Evolutionary conservation across 129 eudicot species (phyloP).

Genomic region (Helichrysum umbraculigerum): DNA sequence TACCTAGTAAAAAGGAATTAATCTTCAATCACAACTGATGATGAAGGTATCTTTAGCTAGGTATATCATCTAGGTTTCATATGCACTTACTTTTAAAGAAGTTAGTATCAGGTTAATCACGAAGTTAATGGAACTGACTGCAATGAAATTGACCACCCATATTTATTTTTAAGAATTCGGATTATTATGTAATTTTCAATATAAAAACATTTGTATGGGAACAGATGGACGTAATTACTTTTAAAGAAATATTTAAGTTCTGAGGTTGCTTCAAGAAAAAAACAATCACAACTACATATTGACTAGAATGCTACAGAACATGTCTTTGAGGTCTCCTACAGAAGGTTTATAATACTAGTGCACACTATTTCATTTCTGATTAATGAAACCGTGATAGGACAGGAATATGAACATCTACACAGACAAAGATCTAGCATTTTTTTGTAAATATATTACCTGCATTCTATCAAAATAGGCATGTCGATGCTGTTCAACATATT

Average conservation of each 20-base stretch:
- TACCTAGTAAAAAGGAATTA: slow-evolving; percentile 44
- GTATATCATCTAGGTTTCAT: background rate
- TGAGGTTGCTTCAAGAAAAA: background rate
- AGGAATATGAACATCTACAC: background rate
- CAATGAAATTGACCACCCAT: background rate
- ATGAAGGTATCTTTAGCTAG: background rate
- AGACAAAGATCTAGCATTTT: background rate
- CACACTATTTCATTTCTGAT: background rate
- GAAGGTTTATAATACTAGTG: background rate
- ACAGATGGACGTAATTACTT: background rate
- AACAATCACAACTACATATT: background rate
- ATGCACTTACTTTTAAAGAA: background rate
- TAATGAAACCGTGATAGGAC: background rate
- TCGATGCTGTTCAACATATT: slow-evolving; percentile 84
- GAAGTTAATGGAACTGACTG: background rate
- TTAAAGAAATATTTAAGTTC: background rate
- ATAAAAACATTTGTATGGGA: no score
- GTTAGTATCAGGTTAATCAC: background rate
- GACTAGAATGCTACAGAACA: background rate
- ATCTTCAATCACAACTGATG: slow-evolving; percentile 10
- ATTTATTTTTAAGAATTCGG: no score
- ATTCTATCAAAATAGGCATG: slow-evolving; percentile 92
- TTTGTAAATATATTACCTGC: slow-evolving; percentile 60
- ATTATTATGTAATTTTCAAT: no score
- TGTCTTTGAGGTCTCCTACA: background rate